Percentiles rank a stretch among this genome's conserved stretches.
phyloP scores from a whole-genome alignment of 257 asterid species.

The Solanum medicagineum region DNA sequence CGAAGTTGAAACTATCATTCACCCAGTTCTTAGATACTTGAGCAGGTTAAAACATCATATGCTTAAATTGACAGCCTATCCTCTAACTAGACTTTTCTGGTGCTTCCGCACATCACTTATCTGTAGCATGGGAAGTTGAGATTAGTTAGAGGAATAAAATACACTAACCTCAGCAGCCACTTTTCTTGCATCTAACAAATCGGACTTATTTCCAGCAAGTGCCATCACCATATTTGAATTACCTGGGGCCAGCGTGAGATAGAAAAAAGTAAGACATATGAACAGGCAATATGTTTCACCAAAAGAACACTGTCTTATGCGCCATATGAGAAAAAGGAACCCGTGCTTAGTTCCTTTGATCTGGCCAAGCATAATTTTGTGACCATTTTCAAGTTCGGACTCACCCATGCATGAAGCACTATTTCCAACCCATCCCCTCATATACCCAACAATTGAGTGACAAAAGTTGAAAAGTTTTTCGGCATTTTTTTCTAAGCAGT shows the following conservation, averaged over 20 bases:
- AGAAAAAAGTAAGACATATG: background rate
- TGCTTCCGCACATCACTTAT: background rate
- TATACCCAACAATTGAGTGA: background rate
- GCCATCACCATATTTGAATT: constrained; percentile 79
- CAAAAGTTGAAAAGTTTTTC: background rate
- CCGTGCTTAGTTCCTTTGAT: background rate
- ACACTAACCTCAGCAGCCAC: constrained; percentile 59
- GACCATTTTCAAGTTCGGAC: background rate
- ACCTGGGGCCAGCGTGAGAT: constrained; percentile 18
- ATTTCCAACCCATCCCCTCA: background rate
- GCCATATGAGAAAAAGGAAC: background rate
- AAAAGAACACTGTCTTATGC: background rate
- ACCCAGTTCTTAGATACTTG: background rate
- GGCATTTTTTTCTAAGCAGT: background rate
- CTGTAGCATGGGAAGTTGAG: background rate
- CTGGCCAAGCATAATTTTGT: background rate
- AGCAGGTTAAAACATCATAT: background rate
- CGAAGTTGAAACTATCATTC: background rate
- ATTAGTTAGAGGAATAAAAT: background rate
- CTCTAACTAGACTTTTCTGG: background rate
- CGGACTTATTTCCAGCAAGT: constrained; percentile 76
- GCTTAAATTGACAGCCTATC: background rate
- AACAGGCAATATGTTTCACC: background rate
- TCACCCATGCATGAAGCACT: background rate
- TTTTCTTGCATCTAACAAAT: constrained; percentile 56